Percentiles rank a stretch among this genome's conserved stretches.
phyloP scores from a whole-genome alignment of 768 basidiomycete species.

The Mycena pura region DNA sequence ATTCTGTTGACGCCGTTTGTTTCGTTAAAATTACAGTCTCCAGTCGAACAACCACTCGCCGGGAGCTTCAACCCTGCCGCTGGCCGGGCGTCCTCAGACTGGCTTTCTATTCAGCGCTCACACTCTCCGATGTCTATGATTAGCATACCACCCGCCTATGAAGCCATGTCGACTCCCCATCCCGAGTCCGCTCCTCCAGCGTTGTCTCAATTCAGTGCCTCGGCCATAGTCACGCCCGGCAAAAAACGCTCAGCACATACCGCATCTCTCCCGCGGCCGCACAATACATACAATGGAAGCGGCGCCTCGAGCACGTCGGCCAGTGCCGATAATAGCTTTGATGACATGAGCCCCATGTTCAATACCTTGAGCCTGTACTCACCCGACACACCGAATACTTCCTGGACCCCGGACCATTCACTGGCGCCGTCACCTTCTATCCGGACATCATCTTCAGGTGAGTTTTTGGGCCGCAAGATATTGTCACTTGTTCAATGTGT shows the following conservation, averaged over 20 bases:
- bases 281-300: not conserved
- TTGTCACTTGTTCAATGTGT: not conserved
- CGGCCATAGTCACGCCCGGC: not conserved
- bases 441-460: conserved; percentile 27
- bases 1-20: not conserved
- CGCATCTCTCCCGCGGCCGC: not conserved
- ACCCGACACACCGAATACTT: conserved; percentile 19
- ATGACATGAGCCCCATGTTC: conserved; percentile 23
- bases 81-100: conserved; percentile 9
- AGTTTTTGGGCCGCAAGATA: not conserved
- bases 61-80: not conserved
- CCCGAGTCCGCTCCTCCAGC: conserved; percentile 16
- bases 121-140: conserved; percentile 11
- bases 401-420: conserved; percentile 14
- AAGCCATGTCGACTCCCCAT: not conserved
- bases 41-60: not conserved
- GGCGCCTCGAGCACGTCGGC: conserved; percentile 12
- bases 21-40: not conserved
- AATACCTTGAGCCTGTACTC: conserved; percentile 17
- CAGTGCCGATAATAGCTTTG: conserved; percentile 16
- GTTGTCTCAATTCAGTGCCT: conserved; percentile 2
- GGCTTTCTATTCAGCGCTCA: conserved; percentile 6
- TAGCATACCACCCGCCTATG: conserved; percentile 23
- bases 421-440: conserved; percentile 21
- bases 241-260: not conserved